Evolutionary conservation across 2,329 filamentous ascomycete genomes (phyloP).

Genomic region (Graphilbum sp.): DNA sequence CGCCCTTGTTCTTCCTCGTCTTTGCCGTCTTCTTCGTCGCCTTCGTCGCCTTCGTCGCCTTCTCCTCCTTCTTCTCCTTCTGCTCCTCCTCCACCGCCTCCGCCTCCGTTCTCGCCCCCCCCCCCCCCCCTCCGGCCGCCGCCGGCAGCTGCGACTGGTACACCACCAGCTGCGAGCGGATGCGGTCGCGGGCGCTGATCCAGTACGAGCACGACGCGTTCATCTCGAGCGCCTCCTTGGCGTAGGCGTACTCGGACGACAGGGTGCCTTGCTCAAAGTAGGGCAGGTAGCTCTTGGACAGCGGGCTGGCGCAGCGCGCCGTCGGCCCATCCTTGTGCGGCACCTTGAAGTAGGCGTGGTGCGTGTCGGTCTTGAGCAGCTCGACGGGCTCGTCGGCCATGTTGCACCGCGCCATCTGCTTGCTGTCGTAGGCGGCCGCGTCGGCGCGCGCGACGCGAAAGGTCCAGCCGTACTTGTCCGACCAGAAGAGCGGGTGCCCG

Average conservation of each 20-base stretch:
- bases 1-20: too few species aligned
- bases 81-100: too few species aligned
- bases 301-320: constrained; percentile 68
- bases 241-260: constrained; percentile 75
- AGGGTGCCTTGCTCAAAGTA: constrained; percentile 86
- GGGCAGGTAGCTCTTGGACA: constrained; percentile 77
- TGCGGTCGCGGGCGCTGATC: constrained; percentile 89
- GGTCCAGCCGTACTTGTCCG: constrained; percentile 82
- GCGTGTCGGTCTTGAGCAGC: constrained; percentile 47
- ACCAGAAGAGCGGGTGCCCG: constrained; percentile 80
- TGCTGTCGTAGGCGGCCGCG: constrained; percentile 22
- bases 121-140: neutral
- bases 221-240: constrained; percentile 93
- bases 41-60: too few species aligned
- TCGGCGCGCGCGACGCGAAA: constrained; percentile 52
- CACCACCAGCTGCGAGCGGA: constrained; percentile 89
- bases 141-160: constrained; percentile 46
- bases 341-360: constrained; percentile 70
- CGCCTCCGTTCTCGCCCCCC: too few species aligned
- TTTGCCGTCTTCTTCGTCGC: constrained; percentile 4
- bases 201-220: constrained; percentile 98
- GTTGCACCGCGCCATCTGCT: constrained; percentile 57
- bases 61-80: too few species aligned
- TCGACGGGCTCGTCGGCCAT: constrained; percentile 59
- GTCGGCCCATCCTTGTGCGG: constrained; percentile 90